Percentiles rank a stretch among this genome's conserved stretches.
Conservation (phyloP, 2,329 filamentous ascomycete genomes). For the Dactylonectria estremocensis region DNA sequence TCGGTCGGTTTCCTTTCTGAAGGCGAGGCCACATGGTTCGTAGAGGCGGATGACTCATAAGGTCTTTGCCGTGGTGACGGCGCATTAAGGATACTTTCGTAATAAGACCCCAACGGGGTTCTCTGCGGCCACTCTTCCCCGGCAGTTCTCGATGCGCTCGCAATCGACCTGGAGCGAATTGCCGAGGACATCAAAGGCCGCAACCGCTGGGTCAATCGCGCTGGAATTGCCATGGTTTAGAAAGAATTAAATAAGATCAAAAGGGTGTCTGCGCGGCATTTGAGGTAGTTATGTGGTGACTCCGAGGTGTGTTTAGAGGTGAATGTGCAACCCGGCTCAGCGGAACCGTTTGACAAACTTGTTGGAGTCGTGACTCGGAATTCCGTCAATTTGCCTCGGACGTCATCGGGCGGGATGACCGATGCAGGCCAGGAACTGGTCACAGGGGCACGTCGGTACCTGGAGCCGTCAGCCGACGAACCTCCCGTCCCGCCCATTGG, state of each 20-base stretch:
- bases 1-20: constrained; percentile 37
- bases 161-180: constrained; percentile 46
- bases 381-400: constrained; percentile 50
- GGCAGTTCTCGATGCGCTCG: constrained; percentile 42
- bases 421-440: constrained; percentile 6
- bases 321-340: constrained; percentile 30
- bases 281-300: neutral
- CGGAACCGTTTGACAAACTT: constrained; percentile 34
- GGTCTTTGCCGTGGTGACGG: constrained; percentile 59
- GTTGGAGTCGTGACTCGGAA: constrained; percentile 46
- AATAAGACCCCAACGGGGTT: constrained; percentile 71
- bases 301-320: neutral
- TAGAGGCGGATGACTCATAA: constrained; percentile 61
- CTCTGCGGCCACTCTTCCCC: constrained; percentile 54
- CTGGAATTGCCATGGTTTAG: constrained; percentile 50
- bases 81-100: constrained; percentile 68
- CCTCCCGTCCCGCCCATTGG: too few species aligned
- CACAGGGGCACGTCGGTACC: constrained; percentile 16
- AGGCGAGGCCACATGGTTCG: constrained; percentile 46
- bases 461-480: neutral
- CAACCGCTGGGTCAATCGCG: constrained; percentile 51
- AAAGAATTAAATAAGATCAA: neutral
- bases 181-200: constrained; percentile 47
- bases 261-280: constrained; percentile 13
- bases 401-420: constrained; percentile 50